A percentile compares a stretch with the other conserved stretches of the same genome.
phyloP scores from a whole-genome alignment of 768 basidiomycete species.

The Rossbeevera mucosa region DNA sequence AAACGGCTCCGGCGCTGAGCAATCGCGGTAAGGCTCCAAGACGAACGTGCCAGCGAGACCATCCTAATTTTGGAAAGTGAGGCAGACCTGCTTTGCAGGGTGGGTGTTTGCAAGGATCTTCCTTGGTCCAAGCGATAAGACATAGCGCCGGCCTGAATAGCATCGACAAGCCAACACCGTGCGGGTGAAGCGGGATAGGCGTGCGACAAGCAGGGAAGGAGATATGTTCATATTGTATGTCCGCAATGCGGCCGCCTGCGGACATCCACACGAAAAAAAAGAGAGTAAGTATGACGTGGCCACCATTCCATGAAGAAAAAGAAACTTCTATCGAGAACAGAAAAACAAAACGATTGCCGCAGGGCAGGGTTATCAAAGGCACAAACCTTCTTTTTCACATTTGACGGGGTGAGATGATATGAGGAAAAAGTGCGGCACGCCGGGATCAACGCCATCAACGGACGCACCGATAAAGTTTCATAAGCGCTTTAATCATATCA shows the following conservation, averaged over 20 bases:
- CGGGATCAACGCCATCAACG: constrained; percentile 27
- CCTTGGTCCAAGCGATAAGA: background rate
- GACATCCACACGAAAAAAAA: constrained; percentile 2
- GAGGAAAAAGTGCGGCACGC: constrained; percentile 14
- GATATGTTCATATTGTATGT: constrained; percentile 9
- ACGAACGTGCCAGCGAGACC: constrained; percentile 1
- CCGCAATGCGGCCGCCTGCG: constrained; percentile 24
- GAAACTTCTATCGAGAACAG: constrained; percentile 17
- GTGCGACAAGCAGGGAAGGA: constrained; percentile 3
- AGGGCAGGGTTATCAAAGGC: constrained; percentile 6
- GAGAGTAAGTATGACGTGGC: constrained; percentile 15
- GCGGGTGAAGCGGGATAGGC: background rate
- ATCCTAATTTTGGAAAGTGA: constrained; percentile 9
- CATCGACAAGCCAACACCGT: background rate
- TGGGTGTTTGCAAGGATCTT: background rate
- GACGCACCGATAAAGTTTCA: constrained; percentile 26
- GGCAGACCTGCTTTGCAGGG: background rate
- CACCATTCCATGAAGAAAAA: constrained; percentile 15
- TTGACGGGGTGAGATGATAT: constrained; percentile 11
- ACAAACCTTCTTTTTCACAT: constrained; percentile 23
- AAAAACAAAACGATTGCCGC: background rate
- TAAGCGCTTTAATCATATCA: constrained; percentile 23
- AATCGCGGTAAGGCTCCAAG: constrained; percentile 8
- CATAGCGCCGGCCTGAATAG: background rate
- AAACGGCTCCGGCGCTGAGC: constrained; percentile 3